These are phyloP conservation scores for Nymphaea colorata DNA, from an alignment of 164 flowering plant species.

Conservation along the genomic window DNA sequence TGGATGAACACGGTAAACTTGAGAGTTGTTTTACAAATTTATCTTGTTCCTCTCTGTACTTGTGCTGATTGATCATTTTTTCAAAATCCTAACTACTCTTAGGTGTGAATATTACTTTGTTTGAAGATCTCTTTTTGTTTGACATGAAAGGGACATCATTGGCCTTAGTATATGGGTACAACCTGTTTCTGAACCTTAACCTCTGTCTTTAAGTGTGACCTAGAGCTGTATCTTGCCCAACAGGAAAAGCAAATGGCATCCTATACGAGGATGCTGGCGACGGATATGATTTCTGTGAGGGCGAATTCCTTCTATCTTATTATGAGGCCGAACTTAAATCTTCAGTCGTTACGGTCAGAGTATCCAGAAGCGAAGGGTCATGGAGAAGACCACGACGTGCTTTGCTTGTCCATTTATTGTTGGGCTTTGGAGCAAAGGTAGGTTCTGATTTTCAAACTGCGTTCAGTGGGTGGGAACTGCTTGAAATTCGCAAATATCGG, in stretches of 20 bases:
- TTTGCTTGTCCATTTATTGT: conserved; percentile 58
- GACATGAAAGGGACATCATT: no score
- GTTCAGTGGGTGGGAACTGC: no score
- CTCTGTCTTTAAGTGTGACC: no score
- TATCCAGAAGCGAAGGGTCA: conserved; percentile 66
- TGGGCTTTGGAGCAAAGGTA: conserved; percentile 81
- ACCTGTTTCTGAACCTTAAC: no score
- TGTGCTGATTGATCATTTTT: no score
- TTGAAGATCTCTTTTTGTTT: no score
- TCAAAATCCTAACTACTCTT: no score
- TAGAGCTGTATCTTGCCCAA: not conserved
- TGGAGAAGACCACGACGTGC: conserved; percentile 76
- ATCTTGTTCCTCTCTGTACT: no score
- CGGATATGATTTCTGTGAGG: conserved; percentile 67
- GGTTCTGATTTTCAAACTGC: not conserved
- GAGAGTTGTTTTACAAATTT: not conserved
- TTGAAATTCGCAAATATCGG: no score
- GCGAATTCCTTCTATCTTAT: conserved; percentile 58
- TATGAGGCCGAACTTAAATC: conserved; percentile 63
- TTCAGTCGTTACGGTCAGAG: conserved; percentile 54
- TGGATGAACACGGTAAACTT: conserved; percentile 64
- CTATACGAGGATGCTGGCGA: conserved; percentile 93
- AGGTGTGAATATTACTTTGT: no score
- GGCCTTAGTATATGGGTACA: no score
- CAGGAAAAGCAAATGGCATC: conserved; percentile 86